Percentiles rank a stretch among this genome's conserved stretches.
These are phyloP conservation scores for Termitomyces sp. DNA, from an alignment of 768 basidiomycete genomes.

Conservation along the genomic window DNA sequence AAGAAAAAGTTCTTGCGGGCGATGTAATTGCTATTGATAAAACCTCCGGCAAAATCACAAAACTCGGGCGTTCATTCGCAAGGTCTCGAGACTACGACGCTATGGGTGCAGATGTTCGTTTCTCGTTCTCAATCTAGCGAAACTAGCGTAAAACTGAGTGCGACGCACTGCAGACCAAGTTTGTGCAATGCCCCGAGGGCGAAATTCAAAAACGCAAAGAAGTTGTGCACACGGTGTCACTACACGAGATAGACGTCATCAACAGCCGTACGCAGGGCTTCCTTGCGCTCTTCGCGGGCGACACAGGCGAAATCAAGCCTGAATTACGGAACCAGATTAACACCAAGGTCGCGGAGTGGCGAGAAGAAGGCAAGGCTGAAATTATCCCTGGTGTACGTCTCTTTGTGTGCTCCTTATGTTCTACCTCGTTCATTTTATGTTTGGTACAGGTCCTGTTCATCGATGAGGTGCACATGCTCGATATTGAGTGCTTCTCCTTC, in stretches of 20 bases:
- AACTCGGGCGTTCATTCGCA: constrained; percentile 96
- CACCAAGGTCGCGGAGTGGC: constrained; percentile 94
- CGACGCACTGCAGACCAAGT: constrained; percentile 72
- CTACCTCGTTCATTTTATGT: neutral
- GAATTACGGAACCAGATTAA: constrained; percentile 97
- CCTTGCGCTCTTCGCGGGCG: constrained; percentile 90
- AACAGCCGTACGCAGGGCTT: constrained; percentile 99
- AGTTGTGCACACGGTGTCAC: constrained; percentile 93
- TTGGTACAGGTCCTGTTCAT: constrained; percentile 87
- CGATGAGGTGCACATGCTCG: constrained; percentile 99
- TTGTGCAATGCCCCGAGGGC: constrained; percentile 96
- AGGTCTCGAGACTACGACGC: constrained; percentile 97
- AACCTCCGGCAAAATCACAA: constrained; percentile 93
- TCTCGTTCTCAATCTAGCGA: neutral
- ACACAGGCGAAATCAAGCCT: constrained; percentile 98
- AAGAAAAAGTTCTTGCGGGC: constrained; percentile 94
- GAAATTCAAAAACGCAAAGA: constrained; percentile 98
- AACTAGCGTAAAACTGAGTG: neutral
- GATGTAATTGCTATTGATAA: constrained; percentile 98
- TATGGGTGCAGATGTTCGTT: constrained; percentile 94
- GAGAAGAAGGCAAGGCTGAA: constrained; percentile 97
- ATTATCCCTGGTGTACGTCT: constrained; percentile 88
- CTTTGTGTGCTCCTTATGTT: neutral
- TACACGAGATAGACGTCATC: constrained; percentile 99
- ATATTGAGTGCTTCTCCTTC: constrained; percentile 99